These are phyloP conservation scores for Porcisia deanei DNA, from an alignment of 208 protist species.

Conservation along the genomic window DNA sequence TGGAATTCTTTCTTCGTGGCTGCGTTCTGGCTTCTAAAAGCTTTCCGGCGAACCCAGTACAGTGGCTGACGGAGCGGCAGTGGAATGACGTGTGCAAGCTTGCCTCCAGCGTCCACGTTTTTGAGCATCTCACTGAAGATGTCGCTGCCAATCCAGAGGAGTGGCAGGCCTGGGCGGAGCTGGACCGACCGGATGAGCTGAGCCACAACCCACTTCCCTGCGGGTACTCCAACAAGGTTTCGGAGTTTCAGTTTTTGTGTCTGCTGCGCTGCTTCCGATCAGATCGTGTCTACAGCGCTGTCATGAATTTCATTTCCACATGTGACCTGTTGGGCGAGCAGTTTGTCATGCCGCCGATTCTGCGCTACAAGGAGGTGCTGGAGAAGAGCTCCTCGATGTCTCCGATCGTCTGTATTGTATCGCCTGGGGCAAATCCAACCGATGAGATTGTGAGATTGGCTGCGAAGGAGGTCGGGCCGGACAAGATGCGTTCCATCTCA, in stretches of 20 bases:
- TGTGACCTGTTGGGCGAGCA: conserved; percentile 93
- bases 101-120: conserved; percentile 63
- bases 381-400: conserved; percentile 91
- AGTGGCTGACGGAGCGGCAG: conserved; percentile 95
- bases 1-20: conserved; percentile 99
- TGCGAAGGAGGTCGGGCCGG: conserved; percentile 92
- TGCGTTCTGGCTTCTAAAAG: conserved; percentile 95
- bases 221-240: conserved; percentile 75
- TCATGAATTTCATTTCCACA: conserved; percentile 94
- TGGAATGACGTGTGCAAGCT: conserved; percentile 97
- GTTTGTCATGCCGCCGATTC: conserved; percentile 96
- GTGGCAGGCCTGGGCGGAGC: conserved; percentile 93
- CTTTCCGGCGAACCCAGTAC: conserved; percentile 78
- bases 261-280: conserved; percentile 97
- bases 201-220: conserved; percentile 64
- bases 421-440: conserved; percentile 98
- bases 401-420: conserved; percentile 99
- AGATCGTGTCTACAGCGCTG: conserved; percentile 96
- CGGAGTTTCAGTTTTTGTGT: conserved; percentile 93
- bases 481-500: conserved; percentile 95
- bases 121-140: conserved; percentile 76
- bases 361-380: conserved; percentile 96
- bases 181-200: conserved; percentile 93
- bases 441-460: conserved; percentile 98
- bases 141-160: conserved; percentile 75